Base-by-base conservation (phyloP, 345 rosid genomes). In the Excoecaria cochinchinensis region DNA sequence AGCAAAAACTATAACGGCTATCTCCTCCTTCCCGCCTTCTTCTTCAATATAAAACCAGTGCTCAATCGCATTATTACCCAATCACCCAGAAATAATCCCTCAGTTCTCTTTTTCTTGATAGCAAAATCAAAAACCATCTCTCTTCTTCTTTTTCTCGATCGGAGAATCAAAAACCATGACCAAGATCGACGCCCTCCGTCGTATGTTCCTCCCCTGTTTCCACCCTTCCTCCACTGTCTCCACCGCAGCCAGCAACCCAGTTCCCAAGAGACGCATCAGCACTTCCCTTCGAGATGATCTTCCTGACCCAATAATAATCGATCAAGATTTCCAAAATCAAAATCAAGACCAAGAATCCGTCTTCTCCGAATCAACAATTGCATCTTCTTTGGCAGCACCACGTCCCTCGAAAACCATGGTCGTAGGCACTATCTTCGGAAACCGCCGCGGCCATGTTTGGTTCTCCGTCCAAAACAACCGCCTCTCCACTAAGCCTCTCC, bases 401-500 rank as follows among this genome's bases (percentile, higher is more conserved):
- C 89, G 95, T 50, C 93, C 86, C 6, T 92, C 97, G 40, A 91
- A 85, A 85, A 85, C 97, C 21, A 90, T 92, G 93, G 97, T 86
- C 44, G 88, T 74, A 22, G 97, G 97, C 5, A 94, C 97, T 22
- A 83, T 94, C 22, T 94, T 90, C 79, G 97, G 97, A 11, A 81
- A 78, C 53, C 92, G 93, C 58, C 88, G 90, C 22, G 95, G 97
- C 70, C 97, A 90, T 81, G 97, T 91, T 50, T 92, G 96, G 93
- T 86, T 94, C 89, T 90, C 96, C 69, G 69, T 94, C 81, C 97
- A 94, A 64, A 88, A 86, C 73, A 84, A 90, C 79, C 96, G 91
- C 81, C 93, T 89, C 85, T 86, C 94, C 42, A 67, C 84, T 0
- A 89, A 82, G 71, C 94, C 95, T n/a, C 53, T 85, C 58, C 90